Percentiles rank a stretch among this genome's conserved stretches.
phyloP scores from a whole-genome alignment of 2,329 filamentous ascomycete genomes.

The Colletotrichum tabaci region DNA sequence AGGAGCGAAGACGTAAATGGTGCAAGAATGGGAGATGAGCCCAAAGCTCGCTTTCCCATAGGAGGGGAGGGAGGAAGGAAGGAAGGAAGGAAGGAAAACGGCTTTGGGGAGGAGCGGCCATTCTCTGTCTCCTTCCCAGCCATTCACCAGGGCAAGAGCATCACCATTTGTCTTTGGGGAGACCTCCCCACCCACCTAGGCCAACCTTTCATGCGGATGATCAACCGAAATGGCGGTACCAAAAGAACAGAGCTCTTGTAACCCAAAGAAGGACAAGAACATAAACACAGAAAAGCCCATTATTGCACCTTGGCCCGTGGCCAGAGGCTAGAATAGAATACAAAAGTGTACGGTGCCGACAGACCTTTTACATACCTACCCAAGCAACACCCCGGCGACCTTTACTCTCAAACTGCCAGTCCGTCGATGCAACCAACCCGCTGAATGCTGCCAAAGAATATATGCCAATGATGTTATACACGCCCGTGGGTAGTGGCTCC shows the following conservation, averaged over 20 bases:
- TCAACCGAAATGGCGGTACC: neutral
- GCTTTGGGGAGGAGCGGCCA: neutral
- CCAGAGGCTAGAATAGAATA: constrained; percentile 20
- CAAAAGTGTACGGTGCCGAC: constrained; percentile 11
- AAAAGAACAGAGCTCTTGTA: neutral
- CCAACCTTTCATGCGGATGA: too few relatives aligned
- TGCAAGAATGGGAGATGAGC: neutral
- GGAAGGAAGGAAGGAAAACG: neutral
- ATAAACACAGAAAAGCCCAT: neutral
- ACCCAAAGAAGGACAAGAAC: neutral
- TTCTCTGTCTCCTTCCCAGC: neutral
- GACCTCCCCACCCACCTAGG: too few relatives aligned
- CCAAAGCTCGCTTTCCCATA: neutral
- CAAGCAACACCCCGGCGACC: neutral
- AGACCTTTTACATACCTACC: constrained; percentile 21
- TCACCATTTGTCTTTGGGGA: too few relatives aligned
- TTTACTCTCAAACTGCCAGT: constrained; percentile 14
- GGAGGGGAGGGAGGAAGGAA: neutral
- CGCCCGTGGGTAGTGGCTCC: neutral
- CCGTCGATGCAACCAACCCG: constrained; percentile 36
- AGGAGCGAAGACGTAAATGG: too few relatives aligned
- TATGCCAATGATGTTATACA: constrained; percentile 26
- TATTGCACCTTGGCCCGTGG: constrained; percentile 4
- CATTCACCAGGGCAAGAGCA: neutral
- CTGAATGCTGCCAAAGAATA: constrained; percentile 23